A percentile compares a stretch with the other conserved stretches of the same genome.
Conservation (phyloP, 768 basidiomycete species). For the Chalciporus piperatus region DNA sequence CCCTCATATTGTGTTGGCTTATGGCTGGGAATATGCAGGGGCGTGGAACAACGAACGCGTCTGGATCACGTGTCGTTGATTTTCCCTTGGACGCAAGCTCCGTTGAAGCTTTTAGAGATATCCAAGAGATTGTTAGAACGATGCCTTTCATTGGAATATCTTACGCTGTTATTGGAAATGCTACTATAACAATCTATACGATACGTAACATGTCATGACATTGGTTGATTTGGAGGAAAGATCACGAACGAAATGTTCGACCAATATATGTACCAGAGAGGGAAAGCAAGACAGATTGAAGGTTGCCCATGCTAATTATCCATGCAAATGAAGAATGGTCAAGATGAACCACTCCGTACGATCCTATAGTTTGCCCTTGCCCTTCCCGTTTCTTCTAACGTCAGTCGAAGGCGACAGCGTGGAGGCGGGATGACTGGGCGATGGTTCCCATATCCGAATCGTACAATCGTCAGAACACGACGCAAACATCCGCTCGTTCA, state of each 20-base stretch:
- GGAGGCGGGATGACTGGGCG: slow-evolving; percentile 21
- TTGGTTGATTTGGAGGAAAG: slow-evolving; percentile 18
- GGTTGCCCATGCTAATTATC: slow-evolving; percentile 28
- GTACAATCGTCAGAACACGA: slow-evolving; percentile 92
- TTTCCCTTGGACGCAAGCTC: background rate
- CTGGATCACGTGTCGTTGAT: slow-evolving; percentile 25
- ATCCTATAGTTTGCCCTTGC: slow-evolving; percentile 58
- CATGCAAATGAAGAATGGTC: slow-evolving; percentile 25
- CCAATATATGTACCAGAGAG: slow-evolving; percentile 12
- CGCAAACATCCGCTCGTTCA: slow-evolving; percentile 88
- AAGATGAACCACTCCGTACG: slow-evolving; percentile 20
- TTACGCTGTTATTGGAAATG: slow-evolving; percentile 23
- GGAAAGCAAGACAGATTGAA: slow-evolving; percentile 20
- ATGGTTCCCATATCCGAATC: slow-evolving; percentile 83
- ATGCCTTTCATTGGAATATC: slow-evolving; percentile 3
- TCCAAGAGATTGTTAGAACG: background rate
- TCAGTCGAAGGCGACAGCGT: slow-evolving; percentile 19
- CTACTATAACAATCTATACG: slow-evolving; percentile 34
- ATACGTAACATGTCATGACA: slow-evolving; percentile 31
- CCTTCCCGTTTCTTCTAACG: slow-evolving; percentile 45
- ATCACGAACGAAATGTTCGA: slow-evolving; percentile 25
- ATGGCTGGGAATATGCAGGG: background rate
- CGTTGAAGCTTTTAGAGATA: too few relatives aligned
- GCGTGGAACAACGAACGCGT: slow-evolving; percentile 1
- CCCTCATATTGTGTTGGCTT: background rate